Conservation (phyloP, 2,329 filamentous ascomycete species). For the Fonsecaea erecta region DNA sequence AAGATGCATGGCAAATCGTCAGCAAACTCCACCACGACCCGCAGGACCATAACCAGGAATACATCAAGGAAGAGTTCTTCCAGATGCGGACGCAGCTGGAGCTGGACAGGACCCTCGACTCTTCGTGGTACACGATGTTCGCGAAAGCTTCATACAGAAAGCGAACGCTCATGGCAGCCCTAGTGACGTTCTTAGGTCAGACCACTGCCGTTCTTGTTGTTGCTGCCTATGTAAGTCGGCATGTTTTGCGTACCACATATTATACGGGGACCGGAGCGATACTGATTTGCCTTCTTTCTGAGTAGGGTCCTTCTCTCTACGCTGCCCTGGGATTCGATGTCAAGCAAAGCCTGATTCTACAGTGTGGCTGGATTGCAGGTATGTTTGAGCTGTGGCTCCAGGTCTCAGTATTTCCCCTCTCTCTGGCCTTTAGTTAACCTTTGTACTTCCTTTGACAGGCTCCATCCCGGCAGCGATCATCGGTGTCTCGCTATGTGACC, state of each 20-base stretch:
- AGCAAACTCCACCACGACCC: conserved; percentile 13
- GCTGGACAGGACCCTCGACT: conserved; percentile 10
- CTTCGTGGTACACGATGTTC: conserved; percentile 11
- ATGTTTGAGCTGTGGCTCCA: neutral
- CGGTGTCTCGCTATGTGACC: conserved; percentile 2
- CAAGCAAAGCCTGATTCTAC: conserved; percentile 11
- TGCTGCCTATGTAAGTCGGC: conserved; percentile 38
- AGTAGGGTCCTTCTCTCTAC: conserved; percentile 52
- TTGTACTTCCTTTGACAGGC: conserved; percentile 5
- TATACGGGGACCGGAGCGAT: neutral
- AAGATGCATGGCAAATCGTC: conserved; percentile 23
- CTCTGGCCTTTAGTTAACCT: neutral
- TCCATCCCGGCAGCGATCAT: neutral
- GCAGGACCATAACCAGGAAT: conserved; percentile 10
- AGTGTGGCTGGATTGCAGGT: conserved; percentile 8
- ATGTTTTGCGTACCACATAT: neutral
- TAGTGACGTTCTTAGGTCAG: conserved; percentile 11
- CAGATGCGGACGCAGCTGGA: conserved; percentile 29
- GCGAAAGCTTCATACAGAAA: conserved; percentile 19
- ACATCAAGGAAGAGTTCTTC: conserved; percentile 23
- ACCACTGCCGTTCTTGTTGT: conserved; percentile 46
- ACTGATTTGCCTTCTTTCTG: neutral
- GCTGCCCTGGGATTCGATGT: conserved; percentile 50
- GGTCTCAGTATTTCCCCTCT: too few species aligned
- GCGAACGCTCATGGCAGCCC: conserved; percentile 10